Percentiles rank a stretch among this genome's conserved stretches.
Conservation (phyloP, 2,329 filamentous ascomycete genomes). For the Coniosporium tulheliwenetii region DNA sequence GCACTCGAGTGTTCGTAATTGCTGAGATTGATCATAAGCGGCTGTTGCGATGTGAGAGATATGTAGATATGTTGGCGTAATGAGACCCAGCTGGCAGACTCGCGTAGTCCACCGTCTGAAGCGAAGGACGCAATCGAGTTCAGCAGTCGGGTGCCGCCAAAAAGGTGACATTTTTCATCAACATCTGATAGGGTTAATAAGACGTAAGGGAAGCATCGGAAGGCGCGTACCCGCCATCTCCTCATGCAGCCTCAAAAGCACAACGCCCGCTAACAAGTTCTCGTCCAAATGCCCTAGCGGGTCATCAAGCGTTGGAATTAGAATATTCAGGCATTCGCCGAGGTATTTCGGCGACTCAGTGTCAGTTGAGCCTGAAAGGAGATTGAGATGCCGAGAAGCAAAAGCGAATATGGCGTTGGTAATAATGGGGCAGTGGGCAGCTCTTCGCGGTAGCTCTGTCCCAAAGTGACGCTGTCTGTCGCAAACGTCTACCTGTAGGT, state of each 20-base stretch:
- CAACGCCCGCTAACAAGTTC: neutral
- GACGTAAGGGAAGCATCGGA: neutral
- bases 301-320: neutral
- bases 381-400: neutral
- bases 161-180: neutral
- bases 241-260: neutral
- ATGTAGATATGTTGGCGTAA: neutral
- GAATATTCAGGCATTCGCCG: neutral
- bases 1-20: neutral
- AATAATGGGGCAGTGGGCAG: neutral
- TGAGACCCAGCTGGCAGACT: neutral
- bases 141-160: neutral
- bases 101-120: neutral
- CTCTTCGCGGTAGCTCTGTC: neutral
- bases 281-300: neutral
- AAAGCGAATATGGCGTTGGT: neutral
- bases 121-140: neutral
- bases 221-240: neutral
- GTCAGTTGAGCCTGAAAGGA: neutral
- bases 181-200: neutral
- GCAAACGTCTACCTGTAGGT: neutral
- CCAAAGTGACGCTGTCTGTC: neutral
- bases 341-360: neutral
- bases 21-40: neutral
- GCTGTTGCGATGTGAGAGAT: neutral